Evolutionary conservation across 2,329 filamentous ascomycete genomes (phyloP), one percentile per base, ranked within the genome.

Genomic region (Xylaria sp.): DNA sequence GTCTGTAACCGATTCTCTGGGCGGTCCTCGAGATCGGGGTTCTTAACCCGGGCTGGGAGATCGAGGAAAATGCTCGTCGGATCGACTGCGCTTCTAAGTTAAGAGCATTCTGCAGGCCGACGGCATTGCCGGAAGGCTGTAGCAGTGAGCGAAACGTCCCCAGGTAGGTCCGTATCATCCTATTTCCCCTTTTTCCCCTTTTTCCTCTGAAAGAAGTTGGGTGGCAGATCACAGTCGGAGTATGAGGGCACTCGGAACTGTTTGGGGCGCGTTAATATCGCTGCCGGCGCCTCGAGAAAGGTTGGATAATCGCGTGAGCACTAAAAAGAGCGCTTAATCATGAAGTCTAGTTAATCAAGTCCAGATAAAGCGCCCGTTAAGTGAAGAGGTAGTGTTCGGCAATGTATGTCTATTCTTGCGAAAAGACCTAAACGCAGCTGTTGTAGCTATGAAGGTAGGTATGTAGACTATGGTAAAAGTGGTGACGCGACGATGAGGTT

Each of bases 51-150:
- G 57, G 53, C 42, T 65, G 69, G 6, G 64, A 56, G 51, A 52
- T 61, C 15, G 68, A 68, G 31, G 58, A n/a, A 37, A 72, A 67
- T 1, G 65, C 64, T 40, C 69, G 64, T 42, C 59, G 62, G 28
- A 67, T 46, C 37, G 60, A 59, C 17, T 60, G 66, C 8, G 59
- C 51, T 60, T 66, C 68, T 8, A 66, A 53, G n/a, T 65, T 58
- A 21, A 66, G 62, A 37, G 60, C 57, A 52, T 56, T 61, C 25
- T 57, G 69, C 53, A 68, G 57, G 33, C 67, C 23, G 37, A 55
- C 45, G 38, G 52, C 53, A 61, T 43, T 53, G 38, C 65, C 50
- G 53, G 57, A 49, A 6, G 57, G 28, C 40, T 56, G 66, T 40
- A 64, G 52, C 25, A 69, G 38, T 23, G 60, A 63, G 15, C 64